These are phyloP conservation scores for Sordaria brevicollis DNA, from an alignment of 495 filamentous ascomycete genomes.

Conservation along the genomic window DNA sequence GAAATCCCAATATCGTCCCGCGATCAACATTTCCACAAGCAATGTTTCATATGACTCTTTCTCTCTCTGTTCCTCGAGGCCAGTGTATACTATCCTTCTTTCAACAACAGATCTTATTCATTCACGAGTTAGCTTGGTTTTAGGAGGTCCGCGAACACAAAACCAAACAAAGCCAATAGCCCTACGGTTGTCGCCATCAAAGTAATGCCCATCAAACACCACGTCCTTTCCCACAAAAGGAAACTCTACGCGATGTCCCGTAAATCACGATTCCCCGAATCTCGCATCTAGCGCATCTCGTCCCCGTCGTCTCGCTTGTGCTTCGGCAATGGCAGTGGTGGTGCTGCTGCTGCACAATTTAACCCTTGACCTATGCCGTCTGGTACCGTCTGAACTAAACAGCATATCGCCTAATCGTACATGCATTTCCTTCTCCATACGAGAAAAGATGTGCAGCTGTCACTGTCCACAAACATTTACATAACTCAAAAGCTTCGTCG, in stretches of 20 bases:
- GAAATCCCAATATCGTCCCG: no score
- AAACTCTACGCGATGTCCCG: not conserved
- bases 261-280: not conserved
- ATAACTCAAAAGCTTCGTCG: not conserved
- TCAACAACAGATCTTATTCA: not conserved
- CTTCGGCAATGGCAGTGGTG: not conserved
- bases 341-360: no score
- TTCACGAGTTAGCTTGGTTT: not conserved
- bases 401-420: not conserved
- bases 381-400: not conserved
- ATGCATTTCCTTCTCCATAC: not conserved
- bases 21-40: no score
- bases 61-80: no score
- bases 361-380: no score
- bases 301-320: not conserved
- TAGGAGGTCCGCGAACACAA: not conserved
- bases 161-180: not conserved
- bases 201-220: not conserved
- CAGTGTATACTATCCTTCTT: no score
- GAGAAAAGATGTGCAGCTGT: no score
- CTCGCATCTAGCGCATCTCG: not conserved
- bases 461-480: no score
- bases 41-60: no score
- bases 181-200: not conserved
- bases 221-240: not conserved